Evolutionary conservation across 192 early-diverging fungal genomes (phyloP).

Genomic region (Coemansia sp.): DNA sequence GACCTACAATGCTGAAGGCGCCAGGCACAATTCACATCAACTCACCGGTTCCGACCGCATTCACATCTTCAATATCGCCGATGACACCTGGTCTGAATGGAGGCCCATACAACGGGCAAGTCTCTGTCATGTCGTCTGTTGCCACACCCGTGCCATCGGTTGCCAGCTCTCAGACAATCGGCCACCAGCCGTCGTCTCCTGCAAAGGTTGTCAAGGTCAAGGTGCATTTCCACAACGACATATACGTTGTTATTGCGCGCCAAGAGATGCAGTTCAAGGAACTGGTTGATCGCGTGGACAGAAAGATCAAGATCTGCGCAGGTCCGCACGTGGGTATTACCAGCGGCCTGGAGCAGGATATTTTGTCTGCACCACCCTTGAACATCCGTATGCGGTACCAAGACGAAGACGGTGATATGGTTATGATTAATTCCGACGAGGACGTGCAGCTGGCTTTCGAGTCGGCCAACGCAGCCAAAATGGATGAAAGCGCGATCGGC

Average conservation of each 20-base stretch:
- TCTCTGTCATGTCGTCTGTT: slow-evolving; percentile 28
- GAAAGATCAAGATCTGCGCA: slow-evolving; percentile 84
- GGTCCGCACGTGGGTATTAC: slow-evolving; percentile 59
- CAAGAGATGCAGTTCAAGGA: slow-evolving; percentile 73
- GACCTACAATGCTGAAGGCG: slow-evolving; percentile 12
- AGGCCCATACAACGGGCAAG: background rate
- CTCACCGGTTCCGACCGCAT: slow-evolving; percentile 32
- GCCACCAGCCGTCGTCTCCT: slow-evolving; percentile 31
- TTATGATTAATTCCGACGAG: slow-evolving; percentile 83
- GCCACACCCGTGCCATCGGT: slow-evolving; percentile 32
- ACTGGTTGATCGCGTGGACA: slow-evolving; percentile 78
- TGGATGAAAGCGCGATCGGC: slow-evolving; percentile 38
- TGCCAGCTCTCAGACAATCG: slow-evolving; percentile 3
- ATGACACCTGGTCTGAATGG: slow-evolving; percentile 29
- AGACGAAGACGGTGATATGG: slow-evolving; percentile 92
- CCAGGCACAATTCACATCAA: slow-evolving; percentile 31
- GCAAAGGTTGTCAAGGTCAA: slow-evolving; percentile 75
- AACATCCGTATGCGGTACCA: slow-evolving; percentile 77
- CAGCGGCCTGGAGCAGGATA: slow-evolving; percentile 44
- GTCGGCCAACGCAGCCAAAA: slow-evolving; percentile 45
- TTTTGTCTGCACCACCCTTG: slow-evolving; percentile 50
- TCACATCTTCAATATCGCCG: slow-evolving; percentile 44
- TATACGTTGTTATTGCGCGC: slow-evolving; percentile 87
- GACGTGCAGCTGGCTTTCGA: slow-evolving; percentile 94
- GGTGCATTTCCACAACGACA: slow-evolving; percentile 84